These are phyloP conservation scores for Suillus alpinus DNA, from an alignment of 768 basidiomycete species.

Conservation along the genomic window DNA sequence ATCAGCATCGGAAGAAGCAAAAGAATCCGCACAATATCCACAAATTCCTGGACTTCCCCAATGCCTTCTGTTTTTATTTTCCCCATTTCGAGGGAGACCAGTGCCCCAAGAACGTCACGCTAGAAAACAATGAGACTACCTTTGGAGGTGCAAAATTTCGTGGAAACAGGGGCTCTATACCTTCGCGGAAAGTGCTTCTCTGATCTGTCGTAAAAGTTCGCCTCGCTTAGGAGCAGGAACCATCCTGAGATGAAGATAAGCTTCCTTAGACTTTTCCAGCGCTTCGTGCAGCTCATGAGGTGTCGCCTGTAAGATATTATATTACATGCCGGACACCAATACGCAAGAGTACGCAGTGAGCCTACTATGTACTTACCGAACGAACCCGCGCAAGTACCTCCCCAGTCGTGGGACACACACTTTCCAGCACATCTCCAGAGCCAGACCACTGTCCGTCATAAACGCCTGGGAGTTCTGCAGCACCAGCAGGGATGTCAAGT, in stretches of 20 bases:
- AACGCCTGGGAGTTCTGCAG: constrained; percentile 65
- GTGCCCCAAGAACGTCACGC: constrained; percentile 76
- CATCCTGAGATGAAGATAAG: constrained; percentile 65
- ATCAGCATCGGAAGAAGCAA: constrained; percentile 6
- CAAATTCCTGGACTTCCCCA: constrained; percentile 93
- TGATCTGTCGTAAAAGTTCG: constrained; percentile 83
- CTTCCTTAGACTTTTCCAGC: constrained; percentile 69
- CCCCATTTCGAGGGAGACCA: constrained; percentile 88
- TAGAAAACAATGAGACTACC: constrained; percentile 28
- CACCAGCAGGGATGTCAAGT: constrained; percentile 53
- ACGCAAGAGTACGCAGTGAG: not conserved
- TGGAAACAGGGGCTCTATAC: constrained; percentile 33
- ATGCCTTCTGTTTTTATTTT: constrained; percentile 88
- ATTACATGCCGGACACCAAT: constrained; percentile 12
- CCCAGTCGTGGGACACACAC: constrained; percentile 83
- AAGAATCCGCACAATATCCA: constrained; percentile 74
- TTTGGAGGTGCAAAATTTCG: constrained; percentile 1
- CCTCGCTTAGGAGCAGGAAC: constrained; percentile 88
- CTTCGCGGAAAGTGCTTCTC: constrained; percentile 78
- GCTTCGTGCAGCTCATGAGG: constrained; percentile 69
- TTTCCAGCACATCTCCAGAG: constrained; percentile 63
- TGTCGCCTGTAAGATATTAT: constrained; percentile 46
- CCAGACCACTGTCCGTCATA: constrained; percentile 85
- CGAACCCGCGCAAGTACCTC: constrained; percentile 76
- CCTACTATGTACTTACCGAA: constrained; percentile 46